Percentiles rank a stretch among this genome's conserved stretches.
Evolutionary conservation across 306 rosid species (phyloP).

Genomic region (Casuarina cunninghamiana): DNA sequence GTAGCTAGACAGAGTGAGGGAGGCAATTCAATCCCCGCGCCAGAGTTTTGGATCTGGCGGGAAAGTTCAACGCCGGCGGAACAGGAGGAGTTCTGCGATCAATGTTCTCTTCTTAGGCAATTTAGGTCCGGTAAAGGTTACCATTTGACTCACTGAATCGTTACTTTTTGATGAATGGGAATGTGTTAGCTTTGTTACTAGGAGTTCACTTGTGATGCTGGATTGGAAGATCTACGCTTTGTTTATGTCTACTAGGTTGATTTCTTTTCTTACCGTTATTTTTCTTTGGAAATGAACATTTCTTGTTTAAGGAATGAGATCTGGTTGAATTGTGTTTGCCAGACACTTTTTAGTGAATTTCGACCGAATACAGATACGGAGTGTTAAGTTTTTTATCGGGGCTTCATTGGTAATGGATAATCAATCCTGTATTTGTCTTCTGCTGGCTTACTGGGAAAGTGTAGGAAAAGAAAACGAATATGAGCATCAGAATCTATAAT

Average conservation of each 20-base stretch:
- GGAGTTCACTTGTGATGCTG: conserved; percentile 1
- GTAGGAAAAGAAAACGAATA: not conserved
- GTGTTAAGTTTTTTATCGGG: not conserved
- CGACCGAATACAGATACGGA: not conserved
- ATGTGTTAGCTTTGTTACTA: conserved; percentile 23
- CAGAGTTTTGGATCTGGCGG: conserved; percentile 49
- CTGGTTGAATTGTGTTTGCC: conserved; percentile 27
- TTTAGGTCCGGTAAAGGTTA: conserved; percentile 39
- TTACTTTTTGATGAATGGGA: not conserved
- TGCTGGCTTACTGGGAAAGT: not conserved
- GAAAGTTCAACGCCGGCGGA: not conserved
- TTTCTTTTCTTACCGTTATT: not conserved
- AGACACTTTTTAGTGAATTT: conserved; percentile 13
- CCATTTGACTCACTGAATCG: conserved; percentile 15
- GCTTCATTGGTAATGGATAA: not conserved
- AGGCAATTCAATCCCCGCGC: conserved; percentile 25
- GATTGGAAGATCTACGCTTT: conserved; percentile 49
- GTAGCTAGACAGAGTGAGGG: not conserved
- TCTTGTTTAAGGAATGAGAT: conserved; percentile 39
- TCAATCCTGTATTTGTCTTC: not conserved
- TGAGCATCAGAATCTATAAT: not conserved
- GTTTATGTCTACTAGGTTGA: not conserved
- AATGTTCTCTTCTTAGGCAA: conserved; percentile 40
- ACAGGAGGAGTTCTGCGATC: conserved; percentile 23
- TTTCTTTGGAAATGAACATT: not conserved